phyloP scores from a whole-genome alignment of 306 rosid genomes.

The Sindora glabra region DNA sequence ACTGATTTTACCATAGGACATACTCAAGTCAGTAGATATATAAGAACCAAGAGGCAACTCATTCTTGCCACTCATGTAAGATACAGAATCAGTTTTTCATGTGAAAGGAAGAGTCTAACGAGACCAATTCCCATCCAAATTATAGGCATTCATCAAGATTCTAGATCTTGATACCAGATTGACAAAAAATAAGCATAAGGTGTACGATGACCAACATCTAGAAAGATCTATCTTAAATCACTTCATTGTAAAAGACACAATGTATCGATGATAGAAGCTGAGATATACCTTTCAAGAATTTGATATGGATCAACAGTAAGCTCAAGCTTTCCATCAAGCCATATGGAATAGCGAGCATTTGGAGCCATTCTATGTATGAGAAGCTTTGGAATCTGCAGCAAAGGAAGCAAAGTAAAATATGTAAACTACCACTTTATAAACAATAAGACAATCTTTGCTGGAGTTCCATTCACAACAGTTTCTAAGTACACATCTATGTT shows the following conservation, averaged over 20 bases:
- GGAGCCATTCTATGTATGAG: conserved; percentile 86
- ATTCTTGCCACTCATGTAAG: not conserved
- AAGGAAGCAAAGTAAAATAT: conserved; percentile 19
- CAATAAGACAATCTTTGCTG: not conserved
- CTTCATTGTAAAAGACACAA: not conserved
- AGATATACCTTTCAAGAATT: conserved; percentile 76
- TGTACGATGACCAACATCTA: not conserved
- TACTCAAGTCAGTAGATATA: not conserved
- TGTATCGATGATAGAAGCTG: not conserved
- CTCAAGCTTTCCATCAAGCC: conserved; percentile 94
- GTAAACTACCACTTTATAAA: not conserved
- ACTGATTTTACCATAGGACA: not conserved
- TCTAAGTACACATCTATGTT: not conserved
- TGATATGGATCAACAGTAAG: conserved; percentile 88
- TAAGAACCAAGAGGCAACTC: not conserved
- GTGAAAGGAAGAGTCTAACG: conserved; percentile 4
- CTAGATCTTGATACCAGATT: not conserved
- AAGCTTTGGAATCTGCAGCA: conserved; percentile 85
- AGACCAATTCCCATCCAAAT: not conserved
- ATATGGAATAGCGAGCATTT: conserved; percentile 78
- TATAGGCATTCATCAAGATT: conserved; percentile 3
- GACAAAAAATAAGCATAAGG: not conserved
- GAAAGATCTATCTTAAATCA: not conserved
- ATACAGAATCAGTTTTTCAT: too few relatives aligned
- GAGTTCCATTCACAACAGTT: too few relatives aligned